Percentiles rank a stretch among this genome's conserved stretches.
Conservation (phyloP, 169 alveolate genomes). For the Neospora caninum region DNA sequence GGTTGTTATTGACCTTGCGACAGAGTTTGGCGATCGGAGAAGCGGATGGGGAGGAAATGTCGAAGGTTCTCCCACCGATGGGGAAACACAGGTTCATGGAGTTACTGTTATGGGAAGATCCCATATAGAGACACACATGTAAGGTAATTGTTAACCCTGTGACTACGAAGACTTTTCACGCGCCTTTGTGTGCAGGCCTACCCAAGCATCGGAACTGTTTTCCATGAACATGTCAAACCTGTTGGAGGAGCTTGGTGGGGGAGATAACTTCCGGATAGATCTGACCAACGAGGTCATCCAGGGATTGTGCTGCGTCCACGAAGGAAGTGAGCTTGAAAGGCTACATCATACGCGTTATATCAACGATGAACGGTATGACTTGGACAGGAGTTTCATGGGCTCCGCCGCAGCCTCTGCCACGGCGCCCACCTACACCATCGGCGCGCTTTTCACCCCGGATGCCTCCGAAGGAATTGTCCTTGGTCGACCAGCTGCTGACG, state of each 20-base stretch:
- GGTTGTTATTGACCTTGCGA: conserved; percentile 89
- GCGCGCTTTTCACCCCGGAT: conserved; percentile 50
- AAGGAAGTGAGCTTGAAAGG: conserved; percentile 55
- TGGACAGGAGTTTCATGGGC: conserved; percentile 55
- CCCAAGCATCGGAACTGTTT: conserved; percentile 84
- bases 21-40: conserved; percentile 79
- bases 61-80: conserved; percentile 81
- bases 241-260: conserved; percentile 81
- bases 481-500: conserved; percentile 57
- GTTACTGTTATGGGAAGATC: conserved; percentile 89
- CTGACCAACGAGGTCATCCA: conserved; percentile 57
- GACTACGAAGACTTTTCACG: neutral
- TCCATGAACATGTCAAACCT: conserved; percentile 83
- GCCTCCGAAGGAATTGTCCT: conserved; percentile 15
- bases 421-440: conserved; percentile 41
- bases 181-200: conserved; percentile 66
- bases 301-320: conserved; percentile 68
- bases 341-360: neutral
- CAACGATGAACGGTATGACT: neutral
- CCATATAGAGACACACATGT: conserved; percentile 86
- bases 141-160: neutral
- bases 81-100: conserved; percentile 81
- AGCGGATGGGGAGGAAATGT: conserved; percentile 90
- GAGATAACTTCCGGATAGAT: conserved; percentile 78
- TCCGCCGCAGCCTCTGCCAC: conserved; percentile 58